Evolutionary conservation across 306 rosid genomes (phyloP).

Genomic region (Cyamopsis tetragonoloba): DNA sequence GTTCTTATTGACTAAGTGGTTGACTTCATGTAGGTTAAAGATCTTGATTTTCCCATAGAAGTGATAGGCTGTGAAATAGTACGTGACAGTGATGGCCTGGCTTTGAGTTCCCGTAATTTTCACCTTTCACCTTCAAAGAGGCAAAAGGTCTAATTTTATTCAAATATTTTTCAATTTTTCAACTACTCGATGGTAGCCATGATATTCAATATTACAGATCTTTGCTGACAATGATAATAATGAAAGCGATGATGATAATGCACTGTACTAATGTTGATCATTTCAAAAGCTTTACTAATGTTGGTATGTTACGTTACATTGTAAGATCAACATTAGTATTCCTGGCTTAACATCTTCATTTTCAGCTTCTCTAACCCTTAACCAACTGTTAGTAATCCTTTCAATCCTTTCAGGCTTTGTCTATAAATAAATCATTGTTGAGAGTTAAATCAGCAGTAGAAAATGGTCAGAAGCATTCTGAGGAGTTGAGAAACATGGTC

Average conservation of each 20-base stretch:
- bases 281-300: too few relatives aligned
- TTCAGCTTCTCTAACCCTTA: background rate
- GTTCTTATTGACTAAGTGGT: background rate
- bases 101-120: constrained; percentile 94
- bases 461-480: constrained; percentile 57
- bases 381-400: background rate
- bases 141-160: constrained; percentile 57
- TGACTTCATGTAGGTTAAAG: constrained; percentile 63
- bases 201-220: too few relatives aligned
- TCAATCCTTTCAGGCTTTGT: constrained; percentile 60
- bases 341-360: too few relatives aligned
- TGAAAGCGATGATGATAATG: too few relatives aligned
- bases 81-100: constrained; percentile 79
- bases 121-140: constrained; percentile 70
- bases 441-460: constrained; percentile 58
- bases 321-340: too few relatives aligned
- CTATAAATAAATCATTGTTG: constrained; percentile 66
- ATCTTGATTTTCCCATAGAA: constrained; percentile 76
- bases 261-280: too few relatives aligned
- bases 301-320: too few relatives aligned
- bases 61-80: constrained; percentile 66
- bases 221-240: too few relatives aligned
- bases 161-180: too few relatives aligned
- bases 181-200: too few relatives aligned
- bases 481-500: constrained; percentile 46